Conservation (phyloP, 2,329 filamentous ascomycete genomes). For the Penicillium psychrosexuale region DNA sequence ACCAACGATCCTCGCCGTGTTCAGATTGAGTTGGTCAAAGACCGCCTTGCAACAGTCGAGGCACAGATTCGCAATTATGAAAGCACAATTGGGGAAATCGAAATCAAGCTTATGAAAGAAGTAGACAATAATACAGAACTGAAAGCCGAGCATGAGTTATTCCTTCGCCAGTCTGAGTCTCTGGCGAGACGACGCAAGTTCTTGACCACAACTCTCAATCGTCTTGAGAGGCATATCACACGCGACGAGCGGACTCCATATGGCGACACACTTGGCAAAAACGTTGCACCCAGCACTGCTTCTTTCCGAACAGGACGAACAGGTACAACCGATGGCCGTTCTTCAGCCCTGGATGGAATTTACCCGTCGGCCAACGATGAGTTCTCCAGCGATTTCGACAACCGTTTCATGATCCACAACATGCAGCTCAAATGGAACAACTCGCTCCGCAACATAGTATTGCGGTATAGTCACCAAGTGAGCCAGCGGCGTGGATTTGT, state of each 20-base stretch:
- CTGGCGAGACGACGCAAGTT: slow-evolving; percentile 59
- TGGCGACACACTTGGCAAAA: slow-evolving; percentile 39
- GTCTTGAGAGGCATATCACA: slow-evolving; percentile 51
- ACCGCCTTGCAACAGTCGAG: slow-evolving; percentile 73
- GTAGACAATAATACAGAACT: slow-evolving; percentile 48
- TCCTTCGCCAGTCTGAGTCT: slow-evolving; percentile 56
- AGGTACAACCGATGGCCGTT: slow-evolving; percentile 54
- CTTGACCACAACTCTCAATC: slow-evolving; percentile 56
- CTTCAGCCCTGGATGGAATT: slow-evolving; percentile 53
- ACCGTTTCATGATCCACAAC: slow-evolving; percentile 97
- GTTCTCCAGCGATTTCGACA: slow-evolving; percentile 92
- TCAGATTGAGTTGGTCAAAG: slow-evolving; percentile 79
- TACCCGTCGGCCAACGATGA: slow-evolving; percentile 71
- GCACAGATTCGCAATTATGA: slow-evolving; percentile 74
- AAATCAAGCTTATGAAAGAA: slow-evolving; percentile 59
- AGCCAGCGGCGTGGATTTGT: slow-evolving; percentile 93
- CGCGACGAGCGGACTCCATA: slow-evolving; percentile 48
- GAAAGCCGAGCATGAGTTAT: slow-evolving; percentile 47
- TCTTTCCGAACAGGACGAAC: slow-evolving; percentile 28
- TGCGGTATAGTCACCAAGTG: slow-evolving; percentile 96
- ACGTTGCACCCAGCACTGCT: slow-evolving; percentile 21
- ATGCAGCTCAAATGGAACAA: slow-evolving; percentile 99
- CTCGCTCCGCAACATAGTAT: slow-evolving; percentile 86
- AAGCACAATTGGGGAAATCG: slow-evolving; percentile 69
- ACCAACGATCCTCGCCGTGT: slow-evolving; percentile 85